Percentiles rank a stretch among this genome's conserved stretches.
Conservation (phyloP, 306 rosid genomes). For the Fragaria nilgerrensis region DNA sequence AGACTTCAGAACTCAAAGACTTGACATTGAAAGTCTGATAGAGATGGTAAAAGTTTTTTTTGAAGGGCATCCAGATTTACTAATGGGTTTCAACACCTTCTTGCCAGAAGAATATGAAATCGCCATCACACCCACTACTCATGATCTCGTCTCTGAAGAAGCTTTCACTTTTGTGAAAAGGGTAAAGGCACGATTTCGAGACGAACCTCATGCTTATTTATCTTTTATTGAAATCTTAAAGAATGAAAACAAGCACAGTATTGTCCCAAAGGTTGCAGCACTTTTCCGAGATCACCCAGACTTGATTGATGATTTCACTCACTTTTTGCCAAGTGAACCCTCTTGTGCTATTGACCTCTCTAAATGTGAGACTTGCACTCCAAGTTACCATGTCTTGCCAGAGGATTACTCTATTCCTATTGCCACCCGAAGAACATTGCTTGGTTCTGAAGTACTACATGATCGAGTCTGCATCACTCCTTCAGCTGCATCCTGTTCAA, state of each 20-base stretch:
- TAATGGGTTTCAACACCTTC: slow-evolving; percentile 91
- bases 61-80: slow-evolving; percentile 77
- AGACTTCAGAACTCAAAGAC: slow-evolving; percentile 80
- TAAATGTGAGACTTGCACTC: neutral
- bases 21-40: slow-evolving; percentile 77
- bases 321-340: slow-evolving; percentile 53
- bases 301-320: slow-evolving; percentile 69
- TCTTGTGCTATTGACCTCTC: neutral
- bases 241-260: slow-evolving; percentile 11
- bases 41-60: slow-evolving; percentile 77
- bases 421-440: neutral
- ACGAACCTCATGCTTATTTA: slow-evolving; percentile 70
- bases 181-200: slow-evolving; percentile 67
- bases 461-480: slow-evolving; percentile 63
- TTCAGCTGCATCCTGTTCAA: slow-evolving; percentile 30
- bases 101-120: slow-evolving; percentile 90
- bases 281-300: slow-evolving; percentile 75
- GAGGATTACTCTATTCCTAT: neutral
- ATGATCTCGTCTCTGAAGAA: neutral
- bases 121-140: slow-evolving; percentile 46
- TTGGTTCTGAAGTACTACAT: neutral
- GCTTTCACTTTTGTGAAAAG: neutral
- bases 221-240: slow-evolving; percentile 74
- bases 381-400: slow-evolving; percentile 1
- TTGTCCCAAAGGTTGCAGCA: slow-evolving; percentile 51